phyloP scores from a whole-genome alignment of 306 rosid genomes.

The Corylus heterophylla region DNA sequence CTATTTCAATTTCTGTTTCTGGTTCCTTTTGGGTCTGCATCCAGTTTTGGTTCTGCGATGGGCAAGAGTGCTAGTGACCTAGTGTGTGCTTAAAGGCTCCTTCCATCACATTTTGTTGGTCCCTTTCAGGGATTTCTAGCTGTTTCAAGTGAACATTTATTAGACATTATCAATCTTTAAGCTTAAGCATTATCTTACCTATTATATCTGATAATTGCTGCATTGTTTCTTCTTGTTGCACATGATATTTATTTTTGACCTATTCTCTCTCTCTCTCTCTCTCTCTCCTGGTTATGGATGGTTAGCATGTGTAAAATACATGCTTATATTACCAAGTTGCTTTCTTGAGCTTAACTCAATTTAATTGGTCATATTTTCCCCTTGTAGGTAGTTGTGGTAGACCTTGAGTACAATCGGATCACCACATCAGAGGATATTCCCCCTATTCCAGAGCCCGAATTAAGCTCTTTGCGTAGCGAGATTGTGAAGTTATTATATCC shows the following conservation, averaged over 20 bases:
- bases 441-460: constrained; percentile 93
- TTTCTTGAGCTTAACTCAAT: constrained; percentile 25
- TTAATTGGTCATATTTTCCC: constrained; percentile 18
- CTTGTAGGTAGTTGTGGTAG: constrained; percentile 92
- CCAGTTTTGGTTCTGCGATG: neutral
- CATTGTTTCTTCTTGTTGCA: neutral
- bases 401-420: constrained; percentile 82
- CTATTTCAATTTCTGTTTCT: neutral
- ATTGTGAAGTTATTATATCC: constrained; percentile 73
- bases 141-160: neutral
- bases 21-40: neutral
- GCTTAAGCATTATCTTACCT: neutral
- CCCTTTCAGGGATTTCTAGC: neutral
- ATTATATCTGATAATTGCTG: neutral
- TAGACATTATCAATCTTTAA: neutral
- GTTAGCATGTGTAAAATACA: constrained; percentile 9
- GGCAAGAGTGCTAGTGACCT: neutral
- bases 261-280: too few relatives aligned
- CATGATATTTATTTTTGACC: neutral
- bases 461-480: constrained; percentile 72
- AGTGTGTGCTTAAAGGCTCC: neutral
- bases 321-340: neutral
- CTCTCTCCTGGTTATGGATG: too few relatives aligned
- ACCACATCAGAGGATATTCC: constrained; percentile 95
- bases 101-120: neutral